A percentile compares a stretch with the other conserved stretches of the same genome.
These are phyloP conservation scores for Wickerhamiella occidentalis DNA, from an alignment of 805 yeast genomes.

Conservation along the genomic window DNA sequence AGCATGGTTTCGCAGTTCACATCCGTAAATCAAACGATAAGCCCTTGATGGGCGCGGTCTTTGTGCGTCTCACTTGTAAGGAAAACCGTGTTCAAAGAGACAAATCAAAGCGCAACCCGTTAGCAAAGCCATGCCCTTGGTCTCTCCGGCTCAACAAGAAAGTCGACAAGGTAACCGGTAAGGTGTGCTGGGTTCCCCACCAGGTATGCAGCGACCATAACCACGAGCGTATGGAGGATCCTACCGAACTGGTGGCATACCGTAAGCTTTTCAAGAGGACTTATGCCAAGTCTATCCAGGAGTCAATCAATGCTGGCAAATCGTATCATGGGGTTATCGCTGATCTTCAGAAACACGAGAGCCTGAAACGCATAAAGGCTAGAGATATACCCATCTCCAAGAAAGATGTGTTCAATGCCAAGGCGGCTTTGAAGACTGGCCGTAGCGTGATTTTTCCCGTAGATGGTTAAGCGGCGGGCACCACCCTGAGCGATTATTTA, in stretches of 20 bases:
- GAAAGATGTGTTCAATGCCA: neutral
- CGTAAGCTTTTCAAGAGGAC: neutral
- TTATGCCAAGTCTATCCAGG: neutral
- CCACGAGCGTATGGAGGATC: neutral
- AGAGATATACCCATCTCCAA: neutral
- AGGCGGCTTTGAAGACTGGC: neutral
- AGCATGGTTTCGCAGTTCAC: neutral
- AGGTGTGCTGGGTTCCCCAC: neutral
- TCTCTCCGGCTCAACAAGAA: neutral
- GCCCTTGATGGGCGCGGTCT: neutral
- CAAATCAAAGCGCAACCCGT: neutral
- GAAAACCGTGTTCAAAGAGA: neutral
- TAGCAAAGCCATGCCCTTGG: neutral
- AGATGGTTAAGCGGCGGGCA: neutral
- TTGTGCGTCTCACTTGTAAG: neutral
- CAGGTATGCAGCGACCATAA: neutral
- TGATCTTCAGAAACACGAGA: neutral
- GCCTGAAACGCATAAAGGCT: neutral
- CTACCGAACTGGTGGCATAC: neutral
- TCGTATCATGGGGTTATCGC: neutral
- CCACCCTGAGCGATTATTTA: neutral
- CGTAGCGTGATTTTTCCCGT: neutral
- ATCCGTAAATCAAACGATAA: neutral
- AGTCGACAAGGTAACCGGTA: neutral
- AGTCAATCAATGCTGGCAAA: neutral